A percentile compares a stretch with the other conserved stretches of the same genome.
Evolutionary conservation across 2,329 filamentous ascomycete genomes (phyloP).

Genomic region (Apiospora sp.): DNA sequence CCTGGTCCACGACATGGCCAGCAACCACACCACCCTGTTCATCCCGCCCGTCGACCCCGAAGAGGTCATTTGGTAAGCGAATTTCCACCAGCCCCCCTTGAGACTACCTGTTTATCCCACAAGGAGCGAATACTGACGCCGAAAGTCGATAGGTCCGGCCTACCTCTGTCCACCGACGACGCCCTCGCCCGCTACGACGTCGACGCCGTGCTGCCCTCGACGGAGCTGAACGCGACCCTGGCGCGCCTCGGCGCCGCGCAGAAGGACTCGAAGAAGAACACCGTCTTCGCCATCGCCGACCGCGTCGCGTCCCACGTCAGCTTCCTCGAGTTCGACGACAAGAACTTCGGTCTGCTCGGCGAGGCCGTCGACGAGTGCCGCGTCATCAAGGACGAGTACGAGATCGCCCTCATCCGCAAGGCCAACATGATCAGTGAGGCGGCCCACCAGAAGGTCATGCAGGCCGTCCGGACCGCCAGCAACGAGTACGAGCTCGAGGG

Average conservation of each 20-base stretch:
- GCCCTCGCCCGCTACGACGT: conserved; percentile 81
- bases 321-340: conserved; percentile 74
- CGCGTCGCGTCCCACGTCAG: conserved; percentile 78
- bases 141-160: conserved; percentile 61
- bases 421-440: conserved; percentile 75
- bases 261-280: conserved; percentile 42
- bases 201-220: conserved; percentile 76
- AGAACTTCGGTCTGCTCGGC: conserved; percentile 64
- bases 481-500: conserved; percentile 88
- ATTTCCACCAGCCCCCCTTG: no score
- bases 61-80: conserved; percentile 78
- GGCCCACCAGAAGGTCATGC: conserved; percentile 70
- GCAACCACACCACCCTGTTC: conserved; percentile 81
- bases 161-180: conserved; percentile 80
- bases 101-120: no score
- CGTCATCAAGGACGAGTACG: conserved; percentile 77
- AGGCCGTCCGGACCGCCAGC: conserved; percentile 66
- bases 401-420: conserved; percentile 75
- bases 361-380: conserved; percentile 73
- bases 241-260: conserved; percentile 54
- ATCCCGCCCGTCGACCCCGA: conserved; percentile 91
- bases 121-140: no score
- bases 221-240: conserved; percentile 78
- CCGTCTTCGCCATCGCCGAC: conserved; percentile 78
- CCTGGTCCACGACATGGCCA: conserved; percentile 80